Evolutionary conservation across 176 grass and related monocot genomes (phyloP), one percentile per base, ranked within the genome.

Genomic region (Rhynchospora breviuscula): DNA sequence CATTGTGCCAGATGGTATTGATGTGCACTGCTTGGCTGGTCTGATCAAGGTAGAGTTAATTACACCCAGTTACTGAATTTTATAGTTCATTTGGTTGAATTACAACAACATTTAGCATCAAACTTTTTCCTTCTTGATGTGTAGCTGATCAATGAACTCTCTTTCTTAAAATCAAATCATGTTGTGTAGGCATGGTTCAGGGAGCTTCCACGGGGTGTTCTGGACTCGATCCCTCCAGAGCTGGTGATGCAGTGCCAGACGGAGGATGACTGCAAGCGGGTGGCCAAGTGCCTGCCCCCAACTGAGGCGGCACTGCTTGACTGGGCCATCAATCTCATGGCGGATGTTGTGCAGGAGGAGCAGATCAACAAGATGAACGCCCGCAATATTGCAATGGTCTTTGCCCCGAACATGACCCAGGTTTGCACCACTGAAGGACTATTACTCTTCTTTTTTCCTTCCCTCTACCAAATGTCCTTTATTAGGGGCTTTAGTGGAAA

Each of bases 331-430:
- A 93, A 93, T 71, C 82, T 97, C 79, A 97, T 97, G 91, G 94
- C 94, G 21, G 91, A 97, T 73, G 94, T 97, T 19, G 89, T 89
- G 60, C 87, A 93, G 85, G 86, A 93, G 81, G 94, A 97, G 83
- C 70, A 87, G 2, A 68, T 48, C 47, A 97, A 97, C 73, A 97
- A 93, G 82, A 97, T 97, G 94, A 93, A 97, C 15, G 91, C 90
- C 19, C 87, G 85, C 18, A 97, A 93, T 79, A 85, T 97, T 76
- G 91, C 94, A 7, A 93, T 91, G 78, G 89, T 93, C 72, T 97
- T 97, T 67, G 91, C 94, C 18, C 94, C 94, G 59, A 93, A 93
- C 90, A 97, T 93, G 94, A 93, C 94, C 17, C 87, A 97, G 94
- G 94, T 97, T 87, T 59, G 59, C 49, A 65, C n/a, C 17, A 47